Evolutionary conservation across 2,329 filamentous ascomycete genomes (phyloP), one percentile per base, ranked within the genome.

Genomic region (Biscogniauxia mediterranea): DNA sequence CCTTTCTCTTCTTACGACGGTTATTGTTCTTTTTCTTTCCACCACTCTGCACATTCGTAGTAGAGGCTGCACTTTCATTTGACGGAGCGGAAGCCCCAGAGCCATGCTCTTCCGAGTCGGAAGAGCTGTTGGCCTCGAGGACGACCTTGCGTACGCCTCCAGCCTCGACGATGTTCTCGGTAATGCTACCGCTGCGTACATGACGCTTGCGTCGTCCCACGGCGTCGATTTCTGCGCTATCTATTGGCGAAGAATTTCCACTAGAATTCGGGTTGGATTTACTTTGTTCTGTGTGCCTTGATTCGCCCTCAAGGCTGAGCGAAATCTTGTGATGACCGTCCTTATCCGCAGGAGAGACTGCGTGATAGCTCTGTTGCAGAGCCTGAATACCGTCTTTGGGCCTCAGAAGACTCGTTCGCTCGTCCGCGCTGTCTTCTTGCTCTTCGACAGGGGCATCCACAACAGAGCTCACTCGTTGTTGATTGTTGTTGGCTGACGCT

Each of bases 121-220:
- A 83, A 66, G 70, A 69, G 58, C 83, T 87, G 25, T 82, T 89
- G 2, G 87, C 87, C 70, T 92, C 88, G 25, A 93, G 80, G 1
- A 93, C 84, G 28, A 91, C 84, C 73, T 93, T 93, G 66, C 85
- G 85, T 56, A 92, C 81, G 1, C 90, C 90, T 63, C 87, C 88
- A 5, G 87, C 79, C 67, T 92, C 88, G 56, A 92, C 79, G n/a
- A 90, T 80, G 61, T 89, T 90, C 74, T 92, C 89, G 0, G 89
- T 91, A 66, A 93, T 91, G 69, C 87, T 91, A 32, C 90, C 90
- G 65, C 88, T 91, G 58, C 89, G 82, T 4, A 87, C 86, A 5
- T 81, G 79, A 8, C 83, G 69, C 57, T 68, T 69, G 32, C 62
- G 66, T 55, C 64, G 63, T 23, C 56, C 63, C 23, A 54, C 57